Conservation (phyloP, 495 filamentous ascomycete genomes). For the Evansstolkia leycettana region DNA sequence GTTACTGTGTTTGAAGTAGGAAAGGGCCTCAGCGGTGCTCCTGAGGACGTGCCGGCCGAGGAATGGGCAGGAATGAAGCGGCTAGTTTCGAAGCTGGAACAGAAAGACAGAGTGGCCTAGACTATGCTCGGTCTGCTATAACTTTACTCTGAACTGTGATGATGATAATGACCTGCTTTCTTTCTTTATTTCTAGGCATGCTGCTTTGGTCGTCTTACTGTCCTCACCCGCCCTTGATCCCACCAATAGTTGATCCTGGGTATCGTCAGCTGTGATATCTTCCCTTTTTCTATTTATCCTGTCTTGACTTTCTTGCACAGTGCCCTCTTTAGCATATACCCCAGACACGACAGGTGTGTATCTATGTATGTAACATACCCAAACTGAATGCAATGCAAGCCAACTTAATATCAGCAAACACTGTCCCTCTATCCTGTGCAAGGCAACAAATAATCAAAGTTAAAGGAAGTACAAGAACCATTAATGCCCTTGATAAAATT, state of each 20-base stretch:
- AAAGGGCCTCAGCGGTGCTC: conserved; percentile 59
- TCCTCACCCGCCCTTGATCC: not conserved
- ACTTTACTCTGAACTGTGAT: conserved; percentile 1
- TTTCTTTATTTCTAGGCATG: conserved; percentile 1
- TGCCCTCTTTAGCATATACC: conserved; percentile 11
- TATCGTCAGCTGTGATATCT: not conserved
- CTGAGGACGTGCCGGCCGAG: conserved; percentile 65
- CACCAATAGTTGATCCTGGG: too few species aligned
- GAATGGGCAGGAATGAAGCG: conserved; percentile 90
- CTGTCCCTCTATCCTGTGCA: too few species aligned
- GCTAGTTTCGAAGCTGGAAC: conserved; percentile 56
- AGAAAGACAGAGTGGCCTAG: conserved; percentile 25
- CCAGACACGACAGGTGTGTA: not conserved
- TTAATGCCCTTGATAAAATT: too few species aligned
- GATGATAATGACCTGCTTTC: conserved; percentile 1
- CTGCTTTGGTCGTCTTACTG: not conserved
- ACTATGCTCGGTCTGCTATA: too few species aligned
- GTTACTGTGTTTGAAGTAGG: conserved; percentile 93
- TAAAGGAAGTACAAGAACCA: too few species aligned
- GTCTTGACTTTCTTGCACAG: conserved; percentile 6
- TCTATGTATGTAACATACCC: not conserved
- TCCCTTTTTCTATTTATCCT: conserved; percentile 2
- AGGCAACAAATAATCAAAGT: too few species aligned
- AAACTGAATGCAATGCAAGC: not conserved
- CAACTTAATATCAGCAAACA: too few species aligned